Percentiles rank a stretch among this genome's conserved stretches.
Evolutionary conservation across 371 early-diverging fungal genomes (phyloP).

Genomic region (Apophysomyces ossiformis): DNA sequence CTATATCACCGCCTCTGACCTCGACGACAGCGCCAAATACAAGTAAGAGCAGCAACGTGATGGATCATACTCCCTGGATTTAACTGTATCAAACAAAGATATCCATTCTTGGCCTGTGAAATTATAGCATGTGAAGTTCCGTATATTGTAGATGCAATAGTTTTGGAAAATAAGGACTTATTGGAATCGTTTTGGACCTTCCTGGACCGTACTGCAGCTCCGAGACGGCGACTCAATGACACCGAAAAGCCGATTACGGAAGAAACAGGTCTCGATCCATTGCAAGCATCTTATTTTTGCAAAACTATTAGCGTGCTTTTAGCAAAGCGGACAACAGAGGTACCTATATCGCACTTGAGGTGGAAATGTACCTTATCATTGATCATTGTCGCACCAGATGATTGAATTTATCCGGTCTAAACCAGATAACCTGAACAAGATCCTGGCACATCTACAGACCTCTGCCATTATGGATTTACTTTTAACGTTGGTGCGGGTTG

Average conservation of each 20-base stretch:
- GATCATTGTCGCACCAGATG: conserved; percentile 41
- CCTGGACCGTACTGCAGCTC: conserved; percentile 73
- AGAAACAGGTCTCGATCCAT: conserved; percentile 56
- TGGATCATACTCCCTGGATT: background rate
- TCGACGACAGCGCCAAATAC: conserved; percentile 31
- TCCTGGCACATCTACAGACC: conserved; percentile 82
- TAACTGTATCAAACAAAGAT: conserved; percentile 45
- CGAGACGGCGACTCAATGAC: conserved; percentile 18
- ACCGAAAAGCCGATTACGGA: conserved; percentile 3
- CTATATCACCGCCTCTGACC: conserved; percentile 56
- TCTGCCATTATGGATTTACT: conserved; percentile 90
- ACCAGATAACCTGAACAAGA: conserved; percentile 55
- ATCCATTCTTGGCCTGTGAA: conserved; percentile 86
- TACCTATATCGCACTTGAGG: conserved; percentile 24
- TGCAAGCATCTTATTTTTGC: conserved; percentile 86
- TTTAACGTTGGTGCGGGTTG: conserved; percentile 88
- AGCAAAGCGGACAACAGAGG: conserved; percentile 82
- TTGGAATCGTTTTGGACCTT: conserved; percentile 84
- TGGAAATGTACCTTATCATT: background rate
- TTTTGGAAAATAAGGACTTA: conserved; percentile 65
- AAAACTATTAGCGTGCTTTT: conserved; percentile 86
- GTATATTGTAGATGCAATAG: conserved; percentile 77
- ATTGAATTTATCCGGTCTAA: conserved; percentile 72
- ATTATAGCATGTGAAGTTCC: conserved; percentile 86
- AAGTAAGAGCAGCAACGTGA: conserved; percentile 23